A percentile compares a stretch with the other conserved stretches of the same genome.
phyloP scores from a whole-genome alignment of 2,329 filamentous ascomycete species.

The Neofusicoccum sp. region DNA sequence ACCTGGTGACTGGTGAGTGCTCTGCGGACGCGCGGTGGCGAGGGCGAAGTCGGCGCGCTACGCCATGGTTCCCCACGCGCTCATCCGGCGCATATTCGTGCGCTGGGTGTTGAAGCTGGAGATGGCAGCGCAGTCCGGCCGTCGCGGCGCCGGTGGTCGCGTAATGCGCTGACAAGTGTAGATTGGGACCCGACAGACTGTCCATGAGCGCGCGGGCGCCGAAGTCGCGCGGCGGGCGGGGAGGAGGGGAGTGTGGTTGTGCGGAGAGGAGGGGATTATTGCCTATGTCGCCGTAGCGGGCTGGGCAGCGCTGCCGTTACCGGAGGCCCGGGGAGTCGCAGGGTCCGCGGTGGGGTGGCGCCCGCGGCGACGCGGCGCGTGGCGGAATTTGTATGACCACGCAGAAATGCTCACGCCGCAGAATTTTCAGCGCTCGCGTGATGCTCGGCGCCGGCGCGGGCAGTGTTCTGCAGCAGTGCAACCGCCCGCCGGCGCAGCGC shows the following conservation, averaged over 20 bases:
- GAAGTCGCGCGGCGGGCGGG: background rate
- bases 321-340: constrained; percentile 5
- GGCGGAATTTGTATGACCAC: constrained; percentile 13
- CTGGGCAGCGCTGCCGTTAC: constrained; percentile 6
- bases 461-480: background rate
- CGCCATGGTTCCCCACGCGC: constrained; percentile 9
- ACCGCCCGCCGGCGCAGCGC: background rate
- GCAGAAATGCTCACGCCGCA: constrained; percentile 8
- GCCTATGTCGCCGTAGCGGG: background rate
- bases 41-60: background rate
- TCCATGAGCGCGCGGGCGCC: constrained; percentile 24
- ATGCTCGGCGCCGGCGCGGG: constrained; percentile 12
- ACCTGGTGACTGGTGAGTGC: constrained; percentile 67
- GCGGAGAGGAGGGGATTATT: background rate
- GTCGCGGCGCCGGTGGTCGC: background rate
- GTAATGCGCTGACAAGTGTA: constrained; percentile 23
- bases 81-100: constrained; percentile 12
- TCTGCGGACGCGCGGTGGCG: background rate
- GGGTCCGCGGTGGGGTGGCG: constrained; percentile 8
- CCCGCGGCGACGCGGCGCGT: constrained; percentile 8
- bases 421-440: constrained; percentile 15
- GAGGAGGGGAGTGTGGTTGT: background rate
- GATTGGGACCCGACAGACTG: constrained; percentile 50
- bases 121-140: background rate
- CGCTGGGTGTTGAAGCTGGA: constrained; percentile 11